phyloP scores from a whole-genome alignment of 768 basidiomycete species.

The Suillus fuscotomentosus region DNA sequence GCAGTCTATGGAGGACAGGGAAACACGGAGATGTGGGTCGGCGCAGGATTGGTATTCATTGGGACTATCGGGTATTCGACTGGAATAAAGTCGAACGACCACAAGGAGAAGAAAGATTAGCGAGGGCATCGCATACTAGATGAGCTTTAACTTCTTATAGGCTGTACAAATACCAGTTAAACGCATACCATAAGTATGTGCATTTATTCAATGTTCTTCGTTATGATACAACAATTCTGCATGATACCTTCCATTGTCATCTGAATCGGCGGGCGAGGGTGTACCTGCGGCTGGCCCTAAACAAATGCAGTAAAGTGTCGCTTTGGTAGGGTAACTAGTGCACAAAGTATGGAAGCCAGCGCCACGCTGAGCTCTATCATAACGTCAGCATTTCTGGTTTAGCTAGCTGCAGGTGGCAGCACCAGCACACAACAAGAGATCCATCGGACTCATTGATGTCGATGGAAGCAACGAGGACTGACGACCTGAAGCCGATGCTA shows the following conservation, averaged over 20 bases:
- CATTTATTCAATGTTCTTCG: not conserved
- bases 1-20: constrained; percentile 41
- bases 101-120: constrained; percentile 26
- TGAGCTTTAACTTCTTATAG: not conserved
- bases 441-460: too few species aligned
- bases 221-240: not conserved
- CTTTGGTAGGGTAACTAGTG: too few species aligned
- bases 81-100: constrained; percentile 8
- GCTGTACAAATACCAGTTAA: not conserved
- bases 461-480: too few species aligned
- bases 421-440: too few species aligned
- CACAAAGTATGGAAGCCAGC: too few species aligned
- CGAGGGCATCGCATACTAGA: not conserved
- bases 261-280: not conserved
- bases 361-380: too few species aligned
- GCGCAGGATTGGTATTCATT: constrained; percentile 63
- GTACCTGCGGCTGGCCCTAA: too few species aligned
- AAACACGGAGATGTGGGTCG: constrained; percentile 58
- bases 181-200: not conserved
- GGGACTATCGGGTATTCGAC: constrained; percentile 71
- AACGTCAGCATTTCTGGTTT: too few species aligned
- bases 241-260: not conserved
- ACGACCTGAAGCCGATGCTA: too few species aligned
- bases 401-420: too few species aligned
- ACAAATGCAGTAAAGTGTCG: too few species aligned